These are phyloP conservation scores for Quercus dentata DNA, from an alignment of 306 rosid species.

Conservation along the genomic window DNA sequence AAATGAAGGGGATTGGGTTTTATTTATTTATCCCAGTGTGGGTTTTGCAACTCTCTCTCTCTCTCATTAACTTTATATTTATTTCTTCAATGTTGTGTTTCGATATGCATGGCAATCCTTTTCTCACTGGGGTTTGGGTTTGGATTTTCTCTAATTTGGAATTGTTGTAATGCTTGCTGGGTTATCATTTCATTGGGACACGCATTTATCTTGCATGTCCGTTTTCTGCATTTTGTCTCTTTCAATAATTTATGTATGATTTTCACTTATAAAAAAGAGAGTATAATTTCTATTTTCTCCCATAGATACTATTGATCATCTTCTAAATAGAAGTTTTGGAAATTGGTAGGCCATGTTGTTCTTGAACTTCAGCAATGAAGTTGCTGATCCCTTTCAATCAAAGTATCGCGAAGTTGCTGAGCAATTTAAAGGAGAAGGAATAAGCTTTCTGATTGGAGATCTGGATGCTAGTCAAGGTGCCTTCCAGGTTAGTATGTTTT, in stretches of 20 bases:
- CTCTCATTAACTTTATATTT: too few relatives aligned
- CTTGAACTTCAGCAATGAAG: constrained; percentile 58
- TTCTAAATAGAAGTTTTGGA: constrained; percentile 9
- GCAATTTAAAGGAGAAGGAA: constrained; percentile 48
- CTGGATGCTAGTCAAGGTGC: constrained; percentile 68
- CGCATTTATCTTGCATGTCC: not conserved
- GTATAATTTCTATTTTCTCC: not conserved
- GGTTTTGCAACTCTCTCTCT: too few relatives aligned
- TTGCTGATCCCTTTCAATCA: constrained; percentile 57
- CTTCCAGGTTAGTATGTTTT: constrained; percentile 63
- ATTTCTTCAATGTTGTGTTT: too few relatives aligned
- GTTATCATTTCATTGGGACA: not conserved
- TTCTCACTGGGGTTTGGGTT: not conserved
- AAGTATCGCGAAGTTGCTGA: constrained; percentile 77
- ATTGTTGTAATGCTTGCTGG: not conserved
- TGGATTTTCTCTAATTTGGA: not conserved
- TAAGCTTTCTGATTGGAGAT: constrained; percentile 83
- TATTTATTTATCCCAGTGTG: too few relatives aligned
- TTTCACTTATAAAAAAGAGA: too few relatives aligned
- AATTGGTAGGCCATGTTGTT: constrained; percentile 84
- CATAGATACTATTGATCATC: not conserved
- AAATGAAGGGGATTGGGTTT: too few relatives aligned
- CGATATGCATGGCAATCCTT: not conserved
- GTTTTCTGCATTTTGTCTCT: not conserved
- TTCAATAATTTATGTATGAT: too few relatives aligned